Evolutionary conservation across 129 eudicot species (phyloP).

Genomic region (Flaveria ramosissima): DNA sequence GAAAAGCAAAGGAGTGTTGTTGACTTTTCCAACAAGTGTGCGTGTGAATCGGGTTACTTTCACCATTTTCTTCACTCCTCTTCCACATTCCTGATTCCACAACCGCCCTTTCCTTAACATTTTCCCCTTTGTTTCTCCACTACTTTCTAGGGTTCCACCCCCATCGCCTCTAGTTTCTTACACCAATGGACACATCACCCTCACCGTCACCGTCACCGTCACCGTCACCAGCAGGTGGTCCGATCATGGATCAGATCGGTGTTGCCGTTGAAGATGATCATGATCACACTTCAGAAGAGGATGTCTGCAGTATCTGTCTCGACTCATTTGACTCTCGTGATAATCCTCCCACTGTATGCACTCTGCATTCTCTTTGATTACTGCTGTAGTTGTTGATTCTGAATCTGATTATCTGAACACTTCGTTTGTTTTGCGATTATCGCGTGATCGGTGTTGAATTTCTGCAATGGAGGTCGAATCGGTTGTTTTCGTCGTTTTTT

Average conservation of each 20-base stretch:
- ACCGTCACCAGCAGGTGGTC: constrained; percentile 21
- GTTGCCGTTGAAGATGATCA: constrained; percentile 28
- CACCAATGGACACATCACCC: constrained; percentile 17
- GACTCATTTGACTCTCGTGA: constrained; percentile 57
- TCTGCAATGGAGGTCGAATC: too few species aligned
- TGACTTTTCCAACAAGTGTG: constrained; percentile 36
- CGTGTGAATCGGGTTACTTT: constrained; percentile 36
- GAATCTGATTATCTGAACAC: not conserved
- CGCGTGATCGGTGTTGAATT: not conserved
- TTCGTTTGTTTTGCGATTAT: too few species aligned
- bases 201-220: not conserved
- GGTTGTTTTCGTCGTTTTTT: not conserved
- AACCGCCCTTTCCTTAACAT: constrained; percentile 46
- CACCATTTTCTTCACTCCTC: constrained; percentile 23
- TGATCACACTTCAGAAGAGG: constrained; percentile 46
- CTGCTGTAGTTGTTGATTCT: not conserved
- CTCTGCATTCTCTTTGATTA: not conserved
- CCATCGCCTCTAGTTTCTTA: not conserved
- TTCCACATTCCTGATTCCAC: constrained; percentile 14
- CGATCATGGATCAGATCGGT: constrained; percentile 30
- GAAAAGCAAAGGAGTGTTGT: not conserved
- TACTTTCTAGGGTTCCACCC: constrained; percentile 29
- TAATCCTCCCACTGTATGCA: constrained; percentile 64
- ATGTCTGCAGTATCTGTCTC: constrained; percentile 85
- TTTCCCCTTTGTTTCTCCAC: constrained; percentile 24